A percentile compares a stretch with the other conserved stretches of the same genome.
phyloP scores from a whole-genome alignment of 2,329 filamentous ascomycete species.

The Paecilomyces variotii region DNA sequence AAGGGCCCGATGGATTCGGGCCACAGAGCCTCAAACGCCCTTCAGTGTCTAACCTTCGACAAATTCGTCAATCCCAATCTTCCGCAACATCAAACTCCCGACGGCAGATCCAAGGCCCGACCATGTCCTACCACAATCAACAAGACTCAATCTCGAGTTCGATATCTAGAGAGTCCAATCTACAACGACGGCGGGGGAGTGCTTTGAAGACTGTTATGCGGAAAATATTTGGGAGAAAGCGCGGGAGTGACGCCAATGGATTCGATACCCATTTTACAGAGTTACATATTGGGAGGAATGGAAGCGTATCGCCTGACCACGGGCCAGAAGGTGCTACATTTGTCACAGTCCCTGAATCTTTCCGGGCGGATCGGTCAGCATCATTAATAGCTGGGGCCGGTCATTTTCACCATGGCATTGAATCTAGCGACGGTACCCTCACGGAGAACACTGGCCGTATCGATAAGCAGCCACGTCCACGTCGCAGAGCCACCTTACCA shows the following conservation, averaged over 20 bases:
- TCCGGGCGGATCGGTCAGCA: slow-evolving; percentile 5
- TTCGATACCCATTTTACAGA: background rate
- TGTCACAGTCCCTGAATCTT: slow-evolving; percentile 16
- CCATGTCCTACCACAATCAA: slow-evolving; percentile 10
- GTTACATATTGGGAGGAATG: background rate
- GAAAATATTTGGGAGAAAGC: slow-evolving; percentile 35
- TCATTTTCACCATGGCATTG: background rate
- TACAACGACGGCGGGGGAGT: slow-evolving; percentile 33
- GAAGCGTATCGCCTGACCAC: background rate
- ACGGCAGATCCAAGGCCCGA: slow-evolving; percentile 2
- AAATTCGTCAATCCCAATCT: slow-evolving; percentile 2
- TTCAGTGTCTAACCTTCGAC: slow-evolving; percentile 4
- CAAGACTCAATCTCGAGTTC: slow-evolving; percentile 17
- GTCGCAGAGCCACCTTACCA: slow-evolving; percentile 37
- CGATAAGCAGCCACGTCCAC: slow-evolving; percentile 16
- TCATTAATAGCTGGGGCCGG: background rate
- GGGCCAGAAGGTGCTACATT: slow-evolving; percentile 12
- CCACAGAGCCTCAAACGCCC: slow-evolving; percentile 6
- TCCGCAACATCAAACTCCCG: slow-evolving; percentile 3
- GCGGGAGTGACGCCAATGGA: slow-evolving; percentile 3
- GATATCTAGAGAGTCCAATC: slow-evolving; percentile 13
- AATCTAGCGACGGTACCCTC: slow-evolving; percentile 11
- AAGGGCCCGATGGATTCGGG: slow-evolving; percentile 8
- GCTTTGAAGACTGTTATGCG: slow-evolving; percentile 38
- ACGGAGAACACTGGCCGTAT: slow-evolving; percentile 1